A percentile compares a stretch with the other conserved stretches of the same genome.
Evolutionary conservation across 768 basidiomycete species (phyloP).

Genomic region (Collybiopsis luxurians): DNA sequence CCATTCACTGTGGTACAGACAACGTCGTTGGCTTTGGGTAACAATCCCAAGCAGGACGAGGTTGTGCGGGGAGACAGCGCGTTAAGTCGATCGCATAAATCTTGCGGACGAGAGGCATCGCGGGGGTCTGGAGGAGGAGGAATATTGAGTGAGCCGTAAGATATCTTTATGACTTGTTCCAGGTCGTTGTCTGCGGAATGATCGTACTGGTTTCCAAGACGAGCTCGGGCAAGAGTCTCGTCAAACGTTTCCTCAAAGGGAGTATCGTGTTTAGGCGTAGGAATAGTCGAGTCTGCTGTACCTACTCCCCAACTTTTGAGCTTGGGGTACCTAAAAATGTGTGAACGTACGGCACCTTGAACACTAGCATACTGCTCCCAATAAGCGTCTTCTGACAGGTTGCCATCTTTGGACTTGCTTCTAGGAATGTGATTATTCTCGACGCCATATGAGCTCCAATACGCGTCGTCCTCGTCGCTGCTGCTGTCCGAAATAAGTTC

Average conservation of each 20-base stretch:
- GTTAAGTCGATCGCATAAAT: slow-evolving; percentile 39
- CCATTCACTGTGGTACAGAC: slow-evolving; percentile 8
- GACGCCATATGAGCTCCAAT: slow-evolving; percentile 67
- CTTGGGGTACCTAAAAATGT: not conserved
- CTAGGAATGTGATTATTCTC: slow-evolving; percentile 27
- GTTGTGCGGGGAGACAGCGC: slow-evolving; percentile 25
- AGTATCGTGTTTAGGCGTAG: slow-evolving; percentile 29
- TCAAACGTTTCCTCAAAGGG: slow-evolving; percentile 12
- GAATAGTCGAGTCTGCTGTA: slow-evolving; percentile 66
- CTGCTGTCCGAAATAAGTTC: slow-evolving; percentile 21
- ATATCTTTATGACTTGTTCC: slow-evolving; percentile 25
- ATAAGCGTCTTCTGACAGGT: slow-evolving; percentile 51
- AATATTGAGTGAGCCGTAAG: slow-evolving; percentile 30
- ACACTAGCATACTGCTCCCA: slow-evolving; percentile 73
- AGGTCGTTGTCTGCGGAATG: slow-evolving; percentile 13
- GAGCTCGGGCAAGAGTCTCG: not conserved
- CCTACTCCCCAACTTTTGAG: slow-evolving; percentile 34
- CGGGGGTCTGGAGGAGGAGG: slow-evolving; percentile 22
- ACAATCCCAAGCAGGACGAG: not conserved
- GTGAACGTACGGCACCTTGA: slow-evolving; percentile 48
- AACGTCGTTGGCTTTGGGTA: slow-evolving; percentile 4
- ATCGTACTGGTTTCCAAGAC: not conserved
- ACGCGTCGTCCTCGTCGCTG: slow-evolving; percentile 51
- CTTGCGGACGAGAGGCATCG: slow-evolving; percentile 20
- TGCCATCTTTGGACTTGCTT: slow-evolving; percentile 4